A percentile compares a stretch with the other conserved stretches of the same genome.
Evolutionary conservation across 257 asterid genomes (phyloP).

Genomic region (Nemophila menziesii): DNA sequence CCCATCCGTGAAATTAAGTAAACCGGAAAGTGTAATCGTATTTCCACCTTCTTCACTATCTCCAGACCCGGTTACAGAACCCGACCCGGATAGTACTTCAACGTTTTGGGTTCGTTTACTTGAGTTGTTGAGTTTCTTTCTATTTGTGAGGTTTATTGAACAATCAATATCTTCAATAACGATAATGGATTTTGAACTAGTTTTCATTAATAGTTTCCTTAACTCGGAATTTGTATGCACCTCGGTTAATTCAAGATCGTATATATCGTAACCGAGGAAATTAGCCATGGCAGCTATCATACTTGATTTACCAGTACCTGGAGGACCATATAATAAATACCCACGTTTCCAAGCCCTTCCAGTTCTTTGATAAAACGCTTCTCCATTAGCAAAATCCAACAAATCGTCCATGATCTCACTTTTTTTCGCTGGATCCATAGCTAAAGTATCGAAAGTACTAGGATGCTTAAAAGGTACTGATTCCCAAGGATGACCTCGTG

Average conservation of each 20-base stretch:
- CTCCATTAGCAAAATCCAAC: constrained; percentile 29
- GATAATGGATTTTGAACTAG: constrained; percentile 30
- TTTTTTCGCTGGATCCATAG: constrained; percentile 31
- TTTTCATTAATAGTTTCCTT: constrained; percentile 34
- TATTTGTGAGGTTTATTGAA: constrained; percentile 27
- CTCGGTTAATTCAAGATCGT: constrained; percentile 38
- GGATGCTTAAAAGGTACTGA: constrained; percentile 46
- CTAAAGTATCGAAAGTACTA: constrained; percentile 32
- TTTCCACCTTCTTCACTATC: constrained; percentile 36
- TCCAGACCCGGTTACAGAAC: background rate
- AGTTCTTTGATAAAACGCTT: constrained; percentile 27
- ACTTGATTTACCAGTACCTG: constrained; percentile 40
- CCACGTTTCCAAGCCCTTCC: constrained; percentile 48
- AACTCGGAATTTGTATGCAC: constrained; percentile 31
- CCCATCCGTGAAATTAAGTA: constrained; percentile 85
- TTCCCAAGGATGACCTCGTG: constrained; percentile 42
- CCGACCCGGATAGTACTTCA: constrained; percentile 6
- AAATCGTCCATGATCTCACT: constrained; percentile 34
- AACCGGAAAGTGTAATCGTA: constrained; percentile 75
- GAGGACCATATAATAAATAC: constrained; percentile 31
- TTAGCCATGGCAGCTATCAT: constrained; percentile 54
- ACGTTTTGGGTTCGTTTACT: background rate
- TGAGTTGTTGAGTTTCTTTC: constrained; percentile 8
- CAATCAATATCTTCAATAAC: constrained; percentile 45
- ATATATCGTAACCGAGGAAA: constrained; percentile 34